Evolutionary conservation across 225 moss, liverwort and hornwort genomes (phyloP), one percentile per base, ranked within the genome.

Genomic region (Physcomitrellopsis africana): DNA sequence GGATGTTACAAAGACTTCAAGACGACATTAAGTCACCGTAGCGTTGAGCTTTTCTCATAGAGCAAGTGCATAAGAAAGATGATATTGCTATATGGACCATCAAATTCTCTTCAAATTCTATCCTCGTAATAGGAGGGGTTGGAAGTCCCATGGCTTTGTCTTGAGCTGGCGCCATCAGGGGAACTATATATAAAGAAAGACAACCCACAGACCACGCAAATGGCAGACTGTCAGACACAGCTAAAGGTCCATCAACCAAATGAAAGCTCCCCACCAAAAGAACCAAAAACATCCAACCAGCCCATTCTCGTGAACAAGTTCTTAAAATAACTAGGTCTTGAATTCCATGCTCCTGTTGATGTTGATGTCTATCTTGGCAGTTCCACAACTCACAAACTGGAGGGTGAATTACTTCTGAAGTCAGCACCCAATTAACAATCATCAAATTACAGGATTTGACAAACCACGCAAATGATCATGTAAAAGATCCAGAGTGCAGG

Each of bases 141-240:
- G 86, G 82, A 82, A 86, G 83, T 90, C 85, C 92, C 90, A 91
- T 82, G 78, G 84, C 78, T 80, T 93, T 89, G 88, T 91, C 91
- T 86, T 85, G 87, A 87, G 88, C 94, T 89, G 96, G 76, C 92
- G 89, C 96, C 94, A 88, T 97, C 92, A 85, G 82, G 89, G 71
- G 86, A 86, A 87, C 88, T 89, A 90, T 87, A 93, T 80, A 85
- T 86, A 92, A 84, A 78, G 84, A 85, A 90, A 92, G 92, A 94
- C 89, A 96, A 86, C 85, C 92, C 92, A 96, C 93, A 96, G 86
- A 94, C 92, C 88, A 96, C 87, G 89, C 86, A 80, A 94, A 96
- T 70, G 92, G 84, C 89, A 96, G 87, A 92, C 91, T 87, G 94
- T 94, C 91, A 92, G 89, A 92, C 89, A 89, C 75, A 83, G 85